Conservation (phyloP, 1,139 yeast genomes). For the Saccharomycopsis phalli region DNA sequence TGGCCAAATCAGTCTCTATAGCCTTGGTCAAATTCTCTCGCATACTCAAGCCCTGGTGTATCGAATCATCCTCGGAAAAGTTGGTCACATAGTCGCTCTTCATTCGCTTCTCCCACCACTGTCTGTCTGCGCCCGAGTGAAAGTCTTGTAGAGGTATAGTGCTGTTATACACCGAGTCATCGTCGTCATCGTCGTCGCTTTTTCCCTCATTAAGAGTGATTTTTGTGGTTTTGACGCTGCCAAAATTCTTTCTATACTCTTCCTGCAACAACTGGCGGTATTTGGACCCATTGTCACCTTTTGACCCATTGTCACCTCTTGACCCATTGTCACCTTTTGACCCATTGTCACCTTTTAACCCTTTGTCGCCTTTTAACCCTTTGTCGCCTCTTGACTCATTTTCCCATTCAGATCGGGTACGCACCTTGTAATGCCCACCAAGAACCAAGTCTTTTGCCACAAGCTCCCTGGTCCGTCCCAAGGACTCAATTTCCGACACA, state of each 20-base stretch:
- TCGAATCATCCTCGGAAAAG: constrained; percentile 8
- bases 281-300: background rate
- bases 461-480: constrained; percentile 76
- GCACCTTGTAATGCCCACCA: constrained; percentile 38
- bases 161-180: background rate
- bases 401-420: background rate
- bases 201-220: constrained; percentile 10
- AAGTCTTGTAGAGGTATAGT: constrained; percentile 15
- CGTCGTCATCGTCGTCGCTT: constrained; percentile 11
- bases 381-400: background rate
- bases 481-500: constrained; percentile 66
- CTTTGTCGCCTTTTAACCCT: background rate
- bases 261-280: background rate
- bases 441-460: constrained; percentile 59
- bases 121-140: constrained; percentile 6
- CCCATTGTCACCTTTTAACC: background rate
- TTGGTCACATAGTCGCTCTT: constrained; percentile 14
- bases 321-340: background rate
- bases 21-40: constrained; percentile 3
- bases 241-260: background rate
- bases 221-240: background rate
- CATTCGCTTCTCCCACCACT: constrained; percentile 18
- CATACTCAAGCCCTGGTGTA: constrained; percentile 1
- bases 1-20: too few relatives aligned
- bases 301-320: background rate